phyloP scores from a whole-genome alignment of 140 eudicot species.

The Cichorium intybus region DNA sequence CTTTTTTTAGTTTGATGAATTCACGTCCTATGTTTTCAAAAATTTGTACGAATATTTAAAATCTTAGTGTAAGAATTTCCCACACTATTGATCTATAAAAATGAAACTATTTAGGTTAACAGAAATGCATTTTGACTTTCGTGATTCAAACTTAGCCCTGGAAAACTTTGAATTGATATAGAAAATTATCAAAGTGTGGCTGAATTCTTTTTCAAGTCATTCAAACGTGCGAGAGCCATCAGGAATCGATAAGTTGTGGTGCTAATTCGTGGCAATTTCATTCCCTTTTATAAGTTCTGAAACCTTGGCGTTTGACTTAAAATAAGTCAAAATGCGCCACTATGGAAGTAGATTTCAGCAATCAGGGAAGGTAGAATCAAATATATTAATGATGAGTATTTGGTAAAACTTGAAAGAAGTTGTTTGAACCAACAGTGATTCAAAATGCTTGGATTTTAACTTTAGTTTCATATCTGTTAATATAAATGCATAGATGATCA shows the following conservation, averaged over 20 bases:
- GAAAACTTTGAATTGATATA: neutral
- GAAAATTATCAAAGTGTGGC: neutral
- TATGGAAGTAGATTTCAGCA: neutral
- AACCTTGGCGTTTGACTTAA: slow-evolving; percentile 7
- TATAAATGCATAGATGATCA: slow-evolving; percentile 9
- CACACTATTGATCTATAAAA: neutral
- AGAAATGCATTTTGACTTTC: slow-evolving; percentile 24
- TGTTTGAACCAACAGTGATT: neutral
- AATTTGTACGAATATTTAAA: neutral
- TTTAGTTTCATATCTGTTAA: neutral
- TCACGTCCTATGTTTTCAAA: neutral
- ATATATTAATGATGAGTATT: neutral
- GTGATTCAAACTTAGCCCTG: neutral
- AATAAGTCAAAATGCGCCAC: neutral
- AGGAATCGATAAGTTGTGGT: slow-evolving; percentile 2
- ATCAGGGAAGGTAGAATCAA: neutral
- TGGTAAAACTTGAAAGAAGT: neutral
- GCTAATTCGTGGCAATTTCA: neutral
- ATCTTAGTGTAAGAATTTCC: neutral
- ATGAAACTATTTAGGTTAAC: slow-evolving; percentile 7
- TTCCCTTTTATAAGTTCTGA: neutral
- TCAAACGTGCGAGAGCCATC: neutral
- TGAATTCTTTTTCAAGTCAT: neutral
- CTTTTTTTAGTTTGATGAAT: neutral
- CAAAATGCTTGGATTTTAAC: neutral